Evolutionary conservation across 192 early-diverging fungal species (phyloP), one percentile per base, ranked within the genome.

Genomic region (Backusella tarrabulga): DNA sequence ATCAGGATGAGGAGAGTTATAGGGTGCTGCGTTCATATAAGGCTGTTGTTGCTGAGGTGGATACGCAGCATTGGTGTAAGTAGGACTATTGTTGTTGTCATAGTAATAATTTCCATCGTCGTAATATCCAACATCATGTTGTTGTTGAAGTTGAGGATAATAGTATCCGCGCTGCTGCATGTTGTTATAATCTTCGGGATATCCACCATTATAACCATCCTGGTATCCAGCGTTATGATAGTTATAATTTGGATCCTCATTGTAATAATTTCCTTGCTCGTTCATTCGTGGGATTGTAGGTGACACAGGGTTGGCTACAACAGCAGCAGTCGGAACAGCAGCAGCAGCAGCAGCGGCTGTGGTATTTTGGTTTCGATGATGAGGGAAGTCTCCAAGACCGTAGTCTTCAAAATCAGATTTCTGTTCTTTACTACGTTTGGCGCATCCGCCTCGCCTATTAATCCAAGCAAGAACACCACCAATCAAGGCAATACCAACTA

Each of bases 401-500:
- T 70, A 77, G 14, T 77, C 76, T 38, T 72, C 41, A 46, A 72
- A 72, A 7, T 72, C 42, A 2, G 26, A 8, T 46, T 72, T 50
- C 4, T 40, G 23, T 19, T 41, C 34, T 63, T 77, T 40, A 35
- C 71, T 34, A 1, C 54, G 46, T 9, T 41, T 63, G 32, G 71
- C 73, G 23, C 75, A 80, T 68, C 79, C 79, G 7, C 79, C 79
- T 50, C 76, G 75, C 19, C 79, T 71, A 34, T 80, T 80, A 29
- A 80, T 67, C 41, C 74, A 80, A 29, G 79, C 73, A 15, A 80
- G 35, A 9, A 76, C 26, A 63, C 79, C 79, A 76, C 56, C 75
- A 72, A 80, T 67, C 21, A 80, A 38, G 9, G 75, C 79, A 63
- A 80, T 60, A 26, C 79, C 79, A 54, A 76, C 79, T 80, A 67